These are phyloP conservation scores for Galeopsis tetrahit DNA, from an alignment of 257 asterid species.

Conservation along the genomic window DNA sequence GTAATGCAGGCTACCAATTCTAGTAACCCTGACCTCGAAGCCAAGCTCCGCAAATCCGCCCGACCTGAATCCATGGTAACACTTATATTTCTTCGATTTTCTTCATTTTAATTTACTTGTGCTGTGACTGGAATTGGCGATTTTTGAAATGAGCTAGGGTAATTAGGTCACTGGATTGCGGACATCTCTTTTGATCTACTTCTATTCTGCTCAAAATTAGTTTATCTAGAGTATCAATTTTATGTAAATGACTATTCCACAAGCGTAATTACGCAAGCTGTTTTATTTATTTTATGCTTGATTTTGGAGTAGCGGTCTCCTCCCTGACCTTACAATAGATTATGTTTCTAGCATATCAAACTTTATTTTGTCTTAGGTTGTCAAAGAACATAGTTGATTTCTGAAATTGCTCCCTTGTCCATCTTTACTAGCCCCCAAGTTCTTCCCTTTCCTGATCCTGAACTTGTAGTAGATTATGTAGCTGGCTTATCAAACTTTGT, in stretches of 20 bases:
- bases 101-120: neutral
- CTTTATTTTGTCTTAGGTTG: neutral
- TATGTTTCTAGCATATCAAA: neutral
- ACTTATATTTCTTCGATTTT: conserved; percentile 5
- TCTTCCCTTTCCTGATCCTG: neutral
- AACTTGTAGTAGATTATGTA: conserved; percentile 11
- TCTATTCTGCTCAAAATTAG: neutral
- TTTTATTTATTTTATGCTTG: conserved; percentile 6
- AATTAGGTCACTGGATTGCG: conserved; percentile 23
- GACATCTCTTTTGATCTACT: conserved; percentile 8
- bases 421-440: neutral
- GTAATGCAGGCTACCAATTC: conserved; percentile 82
- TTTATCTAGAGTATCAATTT: neutral
- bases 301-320: neutral
- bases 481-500: neutral
- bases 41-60: conserved; percentile 77
- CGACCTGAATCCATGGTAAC: conserved; percentile 76
- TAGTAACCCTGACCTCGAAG: conserved; percentile 73
- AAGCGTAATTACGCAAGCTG: neutral
- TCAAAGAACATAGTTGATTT: neutral
- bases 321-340: neutral
- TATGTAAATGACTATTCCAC: conserved; percentile 6
- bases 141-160: neutral
- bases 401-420: neutral
- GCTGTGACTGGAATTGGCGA: conserved; percentile 15